Conservation (phyloP, 1,284 basidiomycete genomes). For the Sanghuangporus sanghuang region DNA sequence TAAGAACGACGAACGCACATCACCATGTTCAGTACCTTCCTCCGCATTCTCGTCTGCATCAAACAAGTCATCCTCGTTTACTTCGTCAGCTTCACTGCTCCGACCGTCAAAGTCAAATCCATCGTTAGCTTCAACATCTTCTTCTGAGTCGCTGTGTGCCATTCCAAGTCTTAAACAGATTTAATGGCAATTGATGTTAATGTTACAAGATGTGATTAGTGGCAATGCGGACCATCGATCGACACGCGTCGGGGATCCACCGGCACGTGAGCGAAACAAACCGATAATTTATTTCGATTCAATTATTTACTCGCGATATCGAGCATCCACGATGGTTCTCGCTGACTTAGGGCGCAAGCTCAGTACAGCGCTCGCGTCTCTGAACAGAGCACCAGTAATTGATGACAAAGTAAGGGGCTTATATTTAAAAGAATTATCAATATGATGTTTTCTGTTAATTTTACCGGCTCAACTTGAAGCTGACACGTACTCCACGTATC, state of each 20-base stretch:
- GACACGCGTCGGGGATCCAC: background rate
- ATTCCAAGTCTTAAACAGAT: slow-evolving; percentile 29
- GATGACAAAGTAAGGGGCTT: slow-evolving; percentile 75
- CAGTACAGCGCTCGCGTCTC: slow-evolving; percentile 89
- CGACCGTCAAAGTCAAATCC: slow-evolving; percentile 45
- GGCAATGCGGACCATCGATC: background rate
- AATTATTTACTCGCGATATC: background rate
- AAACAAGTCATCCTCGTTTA: slow-evolving; percentile 35
- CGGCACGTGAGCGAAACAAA: background rate
- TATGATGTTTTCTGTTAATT: slow-evolving; percentile 8
- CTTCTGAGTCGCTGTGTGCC: slow-evolving; percentile 61
- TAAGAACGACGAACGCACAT: slow-evolving; percentile 36
- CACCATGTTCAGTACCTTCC: slow-evolving; percentile 47
- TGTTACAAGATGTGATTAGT: background rate
- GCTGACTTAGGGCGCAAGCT: slow-evolving; percentile 93
- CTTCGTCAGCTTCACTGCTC: slow-evolving; percentile 19
- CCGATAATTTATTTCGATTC: background rate
- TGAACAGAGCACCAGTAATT: slow-evolving; percentile 80
- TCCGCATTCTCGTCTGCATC: slow-evolving; percentile 45
- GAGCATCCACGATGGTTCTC: slow-evolving; percentile 70
- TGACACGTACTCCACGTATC: slow-evolving; percentile 16
- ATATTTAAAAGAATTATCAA: slow-evolving; percentile 9
- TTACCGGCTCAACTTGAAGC: background rate
- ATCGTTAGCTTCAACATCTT: slow-evolving; percentile 57
- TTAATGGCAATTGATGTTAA: background rate